Conservation (phyloP, 2,329 filamentous ascomycete genomes). For the Ascochyta lentis region DNA sequence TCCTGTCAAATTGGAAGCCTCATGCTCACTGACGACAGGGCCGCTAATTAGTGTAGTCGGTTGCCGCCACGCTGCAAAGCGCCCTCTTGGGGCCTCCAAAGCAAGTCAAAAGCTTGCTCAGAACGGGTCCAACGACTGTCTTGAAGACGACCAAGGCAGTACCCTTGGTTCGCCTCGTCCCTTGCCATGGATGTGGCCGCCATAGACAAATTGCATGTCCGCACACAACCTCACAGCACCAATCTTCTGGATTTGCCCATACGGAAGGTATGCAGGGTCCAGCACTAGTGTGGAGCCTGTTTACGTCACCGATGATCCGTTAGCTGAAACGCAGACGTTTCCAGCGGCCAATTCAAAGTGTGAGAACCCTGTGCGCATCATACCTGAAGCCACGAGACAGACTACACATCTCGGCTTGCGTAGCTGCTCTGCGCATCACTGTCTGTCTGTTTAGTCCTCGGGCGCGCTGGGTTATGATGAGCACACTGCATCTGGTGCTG, state of each 20-base stretch:
- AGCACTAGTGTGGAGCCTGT: constrained; percentile 9
- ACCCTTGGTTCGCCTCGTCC: constrained; percentile 7
- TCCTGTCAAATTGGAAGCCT: constrained; percentile 12
- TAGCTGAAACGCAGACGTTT: constrained; percentile 32
- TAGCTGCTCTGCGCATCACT: constrained; percentile 9
- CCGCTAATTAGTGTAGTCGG: constrained; percentile 19
- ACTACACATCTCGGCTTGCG: constrained; percentile 23
- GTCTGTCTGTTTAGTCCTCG: neutral
- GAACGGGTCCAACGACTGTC: constrained; percentile 8
- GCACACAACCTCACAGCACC: constrained; percentile 8
- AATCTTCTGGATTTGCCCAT: constrained; percentile 6
- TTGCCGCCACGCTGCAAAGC: constrained; percentile 24
- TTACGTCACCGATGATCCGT: constrained; percentile 29
- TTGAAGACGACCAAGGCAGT: constrained; percentile 13
- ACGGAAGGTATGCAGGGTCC: constrained; percentile 24
- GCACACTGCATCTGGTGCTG: neutral
- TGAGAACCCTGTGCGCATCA: constrained; percentile 22
- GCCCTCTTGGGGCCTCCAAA: constrained; percentile 19
- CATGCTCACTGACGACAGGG: constrained; percentile 21
- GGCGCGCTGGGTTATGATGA: neutral
- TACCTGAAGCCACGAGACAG: constrained; percentile 21
- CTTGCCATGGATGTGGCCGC: constrained; percentile 1
- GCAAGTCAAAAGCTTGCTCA: constrained; percentile 6
- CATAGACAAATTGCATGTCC: constrained; percentile 2
- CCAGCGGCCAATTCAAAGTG: constrained; percentile 15